Conservation (phyloP, 495 filamentous ascomycete genomes). For the Penicillium psychrofluorescens region DNA sequence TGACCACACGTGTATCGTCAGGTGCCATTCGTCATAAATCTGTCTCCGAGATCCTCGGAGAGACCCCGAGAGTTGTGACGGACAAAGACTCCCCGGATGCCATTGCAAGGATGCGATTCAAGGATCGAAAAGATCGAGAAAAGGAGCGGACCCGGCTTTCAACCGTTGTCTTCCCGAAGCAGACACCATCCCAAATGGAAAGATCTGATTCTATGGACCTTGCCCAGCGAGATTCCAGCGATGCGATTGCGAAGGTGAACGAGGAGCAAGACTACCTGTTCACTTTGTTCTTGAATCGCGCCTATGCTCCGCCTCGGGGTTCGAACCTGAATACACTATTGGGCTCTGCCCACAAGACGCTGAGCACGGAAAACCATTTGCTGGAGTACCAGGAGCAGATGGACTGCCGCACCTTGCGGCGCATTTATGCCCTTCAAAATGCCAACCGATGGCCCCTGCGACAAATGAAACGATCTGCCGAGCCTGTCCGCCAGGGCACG, state of each 20-base stretch:
- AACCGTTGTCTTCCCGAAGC: conserved; percentile 74
- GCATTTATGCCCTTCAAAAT: conserved; percentile 83
- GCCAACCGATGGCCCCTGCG: conserved; percentile 85
- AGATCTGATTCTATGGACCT: conserved; percentile 30
- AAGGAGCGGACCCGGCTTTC: conserved; percentile 61
- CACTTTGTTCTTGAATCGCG: conserved; percentile 67
- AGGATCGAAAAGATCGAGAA: conserved; percentile 49
- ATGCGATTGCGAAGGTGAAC: conserved; percentile 41
- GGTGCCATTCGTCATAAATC: conserved; percentile 65
- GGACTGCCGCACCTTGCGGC: conserved; percentile 71
- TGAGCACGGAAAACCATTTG: conserved; percentile 70
- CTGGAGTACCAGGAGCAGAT: conserved; percentile 74
- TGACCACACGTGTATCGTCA: conserved; percentile 58
- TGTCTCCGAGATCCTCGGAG: conserved; percentile 64
- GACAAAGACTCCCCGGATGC: conserved; percentile 35
- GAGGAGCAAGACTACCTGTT: conserved; percentile 71
- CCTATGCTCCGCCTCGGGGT: conserved; percentile 49
- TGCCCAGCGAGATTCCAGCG: conserved; percentile 34
- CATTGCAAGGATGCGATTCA: conserved; percentile 44
- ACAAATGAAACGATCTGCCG: conserved; percentile 70
- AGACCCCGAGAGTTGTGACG: conserved; percentile 42
- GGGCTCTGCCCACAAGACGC: conserved; percentile 68
- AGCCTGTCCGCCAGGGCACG: conserved; percentile 64
- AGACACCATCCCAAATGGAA: conserved; percentile 32
- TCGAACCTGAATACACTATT: conserved; percentile 62